Evolutionary conservation across 306 rosid genomes (phyloP).

Genomic region (Trichosanthes cucumerina): DNA sequence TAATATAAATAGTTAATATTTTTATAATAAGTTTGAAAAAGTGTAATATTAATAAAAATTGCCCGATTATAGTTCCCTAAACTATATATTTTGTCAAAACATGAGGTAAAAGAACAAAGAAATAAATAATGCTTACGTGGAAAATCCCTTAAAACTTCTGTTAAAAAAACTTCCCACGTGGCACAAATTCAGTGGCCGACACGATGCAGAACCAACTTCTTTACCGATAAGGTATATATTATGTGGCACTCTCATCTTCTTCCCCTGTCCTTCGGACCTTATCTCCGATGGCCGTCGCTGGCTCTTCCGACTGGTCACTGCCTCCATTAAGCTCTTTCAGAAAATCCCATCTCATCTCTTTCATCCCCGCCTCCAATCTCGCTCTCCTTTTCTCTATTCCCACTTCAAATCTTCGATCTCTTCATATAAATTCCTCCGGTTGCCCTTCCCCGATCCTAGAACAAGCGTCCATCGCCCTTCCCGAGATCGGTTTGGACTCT

Average conservation of each 20-base stretch:
- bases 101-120: no score
- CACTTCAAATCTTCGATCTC: conserved; percentile 11
- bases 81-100: no score
- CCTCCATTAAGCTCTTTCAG: conserved; percentile 20
- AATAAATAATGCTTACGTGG: background rate
- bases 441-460: conserved; percentile 43
- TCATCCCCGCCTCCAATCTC: conserved; percentile 17
- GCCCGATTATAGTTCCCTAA: no score
- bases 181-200: background rate
- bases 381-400: background rate
- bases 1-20: no score
- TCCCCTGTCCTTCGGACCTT: conserved; percentile 1
- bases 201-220: background rate
- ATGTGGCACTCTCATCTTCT: background rate
- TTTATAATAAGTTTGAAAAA: no score
- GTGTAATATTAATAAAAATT: no score
- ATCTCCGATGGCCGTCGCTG: conserved; percentile 39
- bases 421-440: conserved; percentile 26
- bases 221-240: background rate
- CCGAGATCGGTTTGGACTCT: background rate
- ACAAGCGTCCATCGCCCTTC: conserved; percentile 20
- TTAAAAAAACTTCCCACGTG: background rate
- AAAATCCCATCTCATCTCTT: conserved; percentile 20
- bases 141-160: background rate
- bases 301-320: conserved; percentile 42